Conservation (phyloP, 352 stramenopile species). For the Phytophthora tentaculata region DNA sequence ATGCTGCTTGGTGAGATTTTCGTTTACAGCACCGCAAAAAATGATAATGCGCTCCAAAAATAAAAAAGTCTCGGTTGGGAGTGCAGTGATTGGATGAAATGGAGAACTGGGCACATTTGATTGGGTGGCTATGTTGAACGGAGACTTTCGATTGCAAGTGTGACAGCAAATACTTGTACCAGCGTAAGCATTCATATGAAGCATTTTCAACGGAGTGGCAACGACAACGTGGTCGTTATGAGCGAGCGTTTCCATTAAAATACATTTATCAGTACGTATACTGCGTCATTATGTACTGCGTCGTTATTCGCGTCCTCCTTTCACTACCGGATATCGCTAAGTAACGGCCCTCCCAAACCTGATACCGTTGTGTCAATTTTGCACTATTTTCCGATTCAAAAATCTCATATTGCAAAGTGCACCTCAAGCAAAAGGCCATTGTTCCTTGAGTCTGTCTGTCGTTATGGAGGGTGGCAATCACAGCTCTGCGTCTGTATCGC, state of each 20-base stretch:
- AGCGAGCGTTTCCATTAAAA: no score
- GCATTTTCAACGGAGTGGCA: no score
- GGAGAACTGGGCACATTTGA: constrained; percentile 4
- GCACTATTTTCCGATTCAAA: neutral
- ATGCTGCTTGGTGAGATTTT: constrained; percentile 13
- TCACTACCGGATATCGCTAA: no score
- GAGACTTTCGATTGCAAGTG: neutral
- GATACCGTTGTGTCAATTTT: neutral
- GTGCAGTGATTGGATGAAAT: constrained; percentile 10
- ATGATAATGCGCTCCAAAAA: constrained; percentile 8
- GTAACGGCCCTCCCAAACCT: neutral
- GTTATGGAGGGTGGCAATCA: constrained; percentile 9
- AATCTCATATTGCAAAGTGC: constrained; percentile 15
- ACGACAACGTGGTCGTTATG: no score
- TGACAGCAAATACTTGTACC: no score
- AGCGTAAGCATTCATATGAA: no score
- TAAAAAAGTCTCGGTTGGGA: constrained; percentile 2
- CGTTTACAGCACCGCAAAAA: constrained; percentile 11
- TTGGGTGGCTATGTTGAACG: constrained; percentile 7
- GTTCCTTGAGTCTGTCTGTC: neutral
- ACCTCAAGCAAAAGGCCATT: constrained; percentile 4
- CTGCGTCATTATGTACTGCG: no score
- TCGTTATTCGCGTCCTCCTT: no score
- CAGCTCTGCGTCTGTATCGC: neutral
- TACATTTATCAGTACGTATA: no score